Evolutionary conservation across 768 basidiomycete species (phyloP), one percentile per base, ranked within the genome.

Genomic region (Porpolomopsis calyptriformis): DNA sequence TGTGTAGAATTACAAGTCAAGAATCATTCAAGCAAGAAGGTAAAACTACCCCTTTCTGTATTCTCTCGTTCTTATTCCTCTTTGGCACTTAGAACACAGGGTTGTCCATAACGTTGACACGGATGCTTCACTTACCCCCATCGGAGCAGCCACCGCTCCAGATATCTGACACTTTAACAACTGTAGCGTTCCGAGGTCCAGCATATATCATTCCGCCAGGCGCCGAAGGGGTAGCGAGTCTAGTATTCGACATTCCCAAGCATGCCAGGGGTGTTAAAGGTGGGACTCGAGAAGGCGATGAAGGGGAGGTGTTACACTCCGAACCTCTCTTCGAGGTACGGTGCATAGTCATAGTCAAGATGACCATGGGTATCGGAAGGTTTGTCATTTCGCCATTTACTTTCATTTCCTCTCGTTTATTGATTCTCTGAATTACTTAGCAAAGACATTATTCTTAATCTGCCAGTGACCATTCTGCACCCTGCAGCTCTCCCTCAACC

Each of bases 1-100:
- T 83, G 80, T 56, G 68, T 90, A 35, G 82, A 87, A 55, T 62
- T 91, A 44, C 77, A 82, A 51, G 80, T 90, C 40, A 87, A 80
- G 69, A 91, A 91, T 55, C 82, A 87, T 57, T 84, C 86, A 1
- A 64, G 66, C 42, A 85, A 83, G 65, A 88, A 82, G 80, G 87
- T 85, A 25, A 16, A 52, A 45, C 29, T 48, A 61, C 55, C 19
- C 25, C 29, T 29, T 35, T n/a, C n/a, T n/a, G n/a, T n/a, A n/a
- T n/a, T n/a, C 45, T 22, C 45, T 27, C 42, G 25, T 37, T 34
- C 40, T 36, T 25, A 43, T 25, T 47, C 4, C 53, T 43, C 36
- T 45, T 34, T 35, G 31, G 41, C 43, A 19, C 3, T 47, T 52
- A 89, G 87, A 88, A 85, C 50, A 70, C 80, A 1, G 77, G 80